Evolutionary conservation across 768 basidiomycete species (phyloP), one percentile per base, ranked within the genome.

Genomic region (Lactarius deliciosus): DNA sequence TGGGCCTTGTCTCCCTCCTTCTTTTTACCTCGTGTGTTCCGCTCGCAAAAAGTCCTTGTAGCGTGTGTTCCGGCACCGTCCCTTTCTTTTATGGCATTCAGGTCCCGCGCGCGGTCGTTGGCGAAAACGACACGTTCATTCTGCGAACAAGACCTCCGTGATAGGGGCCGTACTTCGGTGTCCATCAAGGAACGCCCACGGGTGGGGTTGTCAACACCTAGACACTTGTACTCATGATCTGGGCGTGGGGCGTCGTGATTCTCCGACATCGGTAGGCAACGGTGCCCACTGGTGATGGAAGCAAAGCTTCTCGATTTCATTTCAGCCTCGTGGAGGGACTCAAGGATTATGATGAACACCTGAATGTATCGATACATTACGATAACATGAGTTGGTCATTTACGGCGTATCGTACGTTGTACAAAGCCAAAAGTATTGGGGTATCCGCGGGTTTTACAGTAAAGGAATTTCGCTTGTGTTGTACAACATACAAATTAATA

Each of bases 41-140:
- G 68, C 22, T 57, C 11, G 71, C 67, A 11, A 69, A 71, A 30
- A 84, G 84, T 54, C 88, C 88, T 2, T 89, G 88, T 71, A 80
- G 77, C 61, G 87, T 88, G 88, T 89, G 88, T 71, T 80, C 82
- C 1, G 87, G 86, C 9, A 82, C 86, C 1, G 83, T 86, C 30
- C 65, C 85, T n/a, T 34, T 11, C 65, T 77, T 88, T 11, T 88
- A 86, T 75, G 82, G 82, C 56, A 87, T 89, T 7, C 36, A 38
- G 13, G 36, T 38, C 47, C 84, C 85, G 5, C 81, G 87, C 7
- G 82, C 88, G 9, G 86, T 90, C 13, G 83, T 89, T 57, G 87
- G 86, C 20, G 87, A 89, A 73, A 86, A 87, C 68, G 56, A 67
- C 20, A 88, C 79, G 43, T 15, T 40, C 15, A 15, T 40, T 40